Percentiles rank a stretch among this genome's conserved stretches.
These are phyloP conservation scores for Colletotrichum lini DNA, from an alignment of 2,329 filamentous ascomycete genomes.

Conservation along the genomic window DNA sequence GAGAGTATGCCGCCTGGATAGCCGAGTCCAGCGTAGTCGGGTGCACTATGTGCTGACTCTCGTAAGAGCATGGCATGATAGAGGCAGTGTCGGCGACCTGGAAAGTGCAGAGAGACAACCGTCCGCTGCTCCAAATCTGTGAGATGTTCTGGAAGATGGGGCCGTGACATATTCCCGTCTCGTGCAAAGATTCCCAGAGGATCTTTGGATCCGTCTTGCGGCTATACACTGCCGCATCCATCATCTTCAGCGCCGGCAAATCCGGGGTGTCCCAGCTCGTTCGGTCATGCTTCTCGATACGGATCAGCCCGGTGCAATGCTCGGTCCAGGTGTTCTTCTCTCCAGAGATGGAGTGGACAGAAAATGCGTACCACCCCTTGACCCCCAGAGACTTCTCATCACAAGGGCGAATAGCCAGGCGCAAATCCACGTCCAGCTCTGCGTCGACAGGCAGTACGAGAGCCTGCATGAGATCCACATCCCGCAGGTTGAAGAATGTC, in stretches of 20 bases:
- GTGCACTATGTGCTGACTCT: slow-evolving; percentile 3
- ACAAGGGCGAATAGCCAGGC: slow-evolving; percentile 34
- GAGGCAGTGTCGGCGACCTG: slow-evolving; percentile 1
- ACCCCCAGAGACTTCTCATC: slow-evolving; percentile 52
- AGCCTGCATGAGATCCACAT: slow-evolving; percentile 38
- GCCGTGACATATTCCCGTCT: slow-evolving; percentile 5
- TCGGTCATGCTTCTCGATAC: background rate
- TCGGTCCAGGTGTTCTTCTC: slow-evolving; percentile 24
- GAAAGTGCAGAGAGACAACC: background rate
- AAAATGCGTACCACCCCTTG: slow-evolving; percentile 67
- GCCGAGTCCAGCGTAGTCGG: slow-evolving; percentile 5
- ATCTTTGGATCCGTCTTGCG: slow-evolving; percentile 1
- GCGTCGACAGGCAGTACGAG: slow-evolving; percentile 33
- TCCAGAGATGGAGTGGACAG: slow-evolving; percentile 63
- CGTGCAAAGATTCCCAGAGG: background rate
- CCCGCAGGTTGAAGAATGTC: slow-evolving; percentile 42
- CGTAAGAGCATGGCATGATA: slow-evolving; percentile 50
- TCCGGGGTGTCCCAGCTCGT: background rate
- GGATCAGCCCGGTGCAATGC: slow-evolving; percentile 10
- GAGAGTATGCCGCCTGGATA: slow-evolving; percentile 51
- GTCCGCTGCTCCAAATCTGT: background rate
- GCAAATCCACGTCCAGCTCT: slow-evolving; percentile 14
- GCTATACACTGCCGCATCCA: slow-evolving; percentile 41
- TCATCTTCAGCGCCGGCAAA: background rate
- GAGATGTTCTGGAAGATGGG: slow-evolving; percentile 11